Conservation (phyloP, 1,284 basidiomycete species). For the Ganoderma meredithae region DNA sequence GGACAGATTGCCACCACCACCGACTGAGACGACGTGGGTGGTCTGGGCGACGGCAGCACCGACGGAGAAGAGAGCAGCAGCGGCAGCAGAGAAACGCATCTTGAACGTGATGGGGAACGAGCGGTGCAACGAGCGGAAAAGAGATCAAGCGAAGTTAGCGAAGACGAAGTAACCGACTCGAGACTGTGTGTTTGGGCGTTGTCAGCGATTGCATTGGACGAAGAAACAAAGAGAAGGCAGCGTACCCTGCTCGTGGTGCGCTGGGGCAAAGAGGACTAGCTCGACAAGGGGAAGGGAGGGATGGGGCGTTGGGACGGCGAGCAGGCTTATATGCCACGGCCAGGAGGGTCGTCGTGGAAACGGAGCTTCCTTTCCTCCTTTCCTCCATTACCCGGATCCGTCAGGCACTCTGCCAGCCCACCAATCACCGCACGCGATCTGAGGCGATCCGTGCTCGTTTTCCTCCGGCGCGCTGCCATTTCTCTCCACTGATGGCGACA, state of each 20-base stretch:
- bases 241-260: constrained; percentile 46
- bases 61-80: constrained; percentile 51
- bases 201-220: constrained; percentile 8
- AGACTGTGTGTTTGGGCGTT: constrained; percentile 34
- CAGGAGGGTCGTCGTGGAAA: constrained; percentile 63
- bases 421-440: constrained; percentile 5
- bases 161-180: constrained; percentile 43
- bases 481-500: constrained; percentile 1
- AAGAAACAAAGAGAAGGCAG: constrained; percentile 14
- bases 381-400: not conserved
- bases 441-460: not conserved
- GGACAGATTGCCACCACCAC: constrained; percentile 49
- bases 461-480: constrained; percentile 6
- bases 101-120: constrained; percentile 38
- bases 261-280: constrained; percentile 41
- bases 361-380: not conserved
- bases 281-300: constrained; percentile 33
- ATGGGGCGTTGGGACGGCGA: not conserved
- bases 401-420: not conserved
- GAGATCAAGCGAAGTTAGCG: constrained; percentile 36
- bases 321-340: constrained; percentile 20
- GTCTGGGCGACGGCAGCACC: constrained; percentile 48
- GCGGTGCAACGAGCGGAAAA: constrained; percentile 29
- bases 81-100: constrained; percentile 60
- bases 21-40: constrained; percentile 53